Conservation (phyloP, 2,329 filamentous ascomycete species). For the Aspergillus puulaauensis region DNA sequence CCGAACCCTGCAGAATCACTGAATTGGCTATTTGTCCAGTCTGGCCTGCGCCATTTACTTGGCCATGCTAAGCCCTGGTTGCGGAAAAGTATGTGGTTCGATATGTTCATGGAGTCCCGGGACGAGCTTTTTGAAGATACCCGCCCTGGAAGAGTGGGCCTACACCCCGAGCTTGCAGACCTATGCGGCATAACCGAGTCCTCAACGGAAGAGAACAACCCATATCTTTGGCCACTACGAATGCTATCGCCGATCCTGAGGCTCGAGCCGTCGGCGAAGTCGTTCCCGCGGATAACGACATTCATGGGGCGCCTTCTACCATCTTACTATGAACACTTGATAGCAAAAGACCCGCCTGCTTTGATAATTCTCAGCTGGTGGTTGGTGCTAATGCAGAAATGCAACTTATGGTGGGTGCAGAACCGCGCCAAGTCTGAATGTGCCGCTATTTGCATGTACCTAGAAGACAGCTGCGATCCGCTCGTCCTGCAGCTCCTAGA, state of each 20-base stretch:
- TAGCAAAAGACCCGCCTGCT: conserved; percentile 31
- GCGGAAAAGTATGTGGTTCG: conserved; percentile 35
- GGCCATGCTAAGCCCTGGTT: conserved; percentile 25
- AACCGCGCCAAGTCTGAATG: conserved; percentile 34
- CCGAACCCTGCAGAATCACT: conserved; percentile 26
- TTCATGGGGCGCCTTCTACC: conserved; percentile 37
- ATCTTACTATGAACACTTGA: conserved; percentile 28
- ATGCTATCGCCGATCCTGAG: conserved; percentile 35
- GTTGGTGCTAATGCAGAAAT: conserved; percentile 30
- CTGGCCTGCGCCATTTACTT: conserved; percentile 34
- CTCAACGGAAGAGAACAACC: conserved; percentile 31
- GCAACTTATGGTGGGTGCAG: conserved; percentile 31
- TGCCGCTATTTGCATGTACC: conserved; percentile 37
- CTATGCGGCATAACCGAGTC: conserved; percentile 34
- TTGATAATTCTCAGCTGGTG: conserved; percentile 37
- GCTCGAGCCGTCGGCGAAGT: conserved; percentile 23
- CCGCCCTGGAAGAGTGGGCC: conserved; percentile 25
- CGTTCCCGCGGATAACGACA: conserved; percentile 26
- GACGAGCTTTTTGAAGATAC: conserved; percentile 28
- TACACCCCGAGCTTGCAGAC: conserved; percentile 33
- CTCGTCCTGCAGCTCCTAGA: conserved; percentile 29
- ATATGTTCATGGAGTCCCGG: conserved; percentile 29
- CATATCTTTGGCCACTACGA: conserved; percentile 38
- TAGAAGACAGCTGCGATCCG: conserved; percentile 31
- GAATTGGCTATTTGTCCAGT: conserved; percentile 39